A percentile compares a stretch with the other conserved stretches of the same genome.
Conservation (phyloP, 78 protist species). For the Paratrimastix pyriformis region DNA sequence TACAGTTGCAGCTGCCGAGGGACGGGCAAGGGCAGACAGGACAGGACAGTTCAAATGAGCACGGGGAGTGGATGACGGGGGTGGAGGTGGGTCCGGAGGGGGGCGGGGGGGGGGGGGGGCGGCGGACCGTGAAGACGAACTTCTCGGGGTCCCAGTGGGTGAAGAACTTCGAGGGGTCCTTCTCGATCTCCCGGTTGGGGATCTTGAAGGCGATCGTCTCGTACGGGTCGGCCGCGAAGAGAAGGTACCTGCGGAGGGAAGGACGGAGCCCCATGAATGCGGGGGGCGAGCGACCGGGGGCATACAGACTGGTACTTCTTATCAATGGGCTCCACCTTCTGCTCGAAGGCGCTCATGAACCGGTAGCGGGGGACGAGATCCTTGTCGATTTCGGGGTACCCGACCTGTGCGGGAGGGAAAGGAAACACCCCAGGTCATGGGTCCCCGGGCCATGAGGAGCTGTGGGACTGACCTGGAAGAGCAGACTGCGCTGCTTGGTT, state of each 20-base stretch:
- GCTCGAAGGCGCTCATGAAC: slow-evolving; percentile 94
- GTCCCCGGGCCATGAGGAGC: background rate
- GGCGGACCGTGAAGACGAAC: slow-evolving; percentile 32
- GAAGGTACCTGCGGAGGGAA: slow-evolving; percentile 60
- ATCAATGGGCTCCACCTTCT: slow-evolving; percentile 66
- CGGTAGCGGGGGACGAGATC: slow-evolving; percentile 82
- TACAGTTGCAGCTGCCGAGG: background rate
- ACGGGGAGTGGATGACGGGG: too few relatives aligned
- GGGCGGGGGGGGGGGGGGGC: too few relatives aligned
- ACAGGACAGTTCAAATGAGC: too few relatives aligned
- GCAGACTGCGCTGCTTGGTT: slow-evolving; percentile 36
- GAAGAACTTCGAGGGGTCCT: slow-evolving; percentile 22
- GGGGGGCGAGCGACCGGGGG: background rate
- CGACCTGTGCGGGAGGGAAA: slow-evolving; percentile 35
- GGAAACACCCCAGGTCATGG: background rate
- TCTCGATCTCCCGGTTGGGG: slow-evolving; percentile 66
- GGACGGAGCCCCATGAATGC: background rate
- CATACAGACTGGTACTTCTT: slow-evolving; percentile 26
- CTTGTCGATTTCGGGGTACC: slow-evolving; percentile 87
- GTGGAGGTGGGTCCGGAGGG: too few relatives aligned
- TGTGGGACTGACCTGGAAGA: slow-evolving; percentile 54
- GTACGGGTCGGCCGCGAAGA: slow-evolving; percentile 97
- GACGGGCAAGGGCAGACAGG: background rate
- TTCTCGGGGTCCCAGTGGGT: slow-evolving; percentile 40
- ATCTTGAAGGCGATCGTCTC: slow-evolving; percentile 91